phyloP scores from a whole-genome alignment of 306 rosid genomes.

The Cercis canadensis region DNA sequence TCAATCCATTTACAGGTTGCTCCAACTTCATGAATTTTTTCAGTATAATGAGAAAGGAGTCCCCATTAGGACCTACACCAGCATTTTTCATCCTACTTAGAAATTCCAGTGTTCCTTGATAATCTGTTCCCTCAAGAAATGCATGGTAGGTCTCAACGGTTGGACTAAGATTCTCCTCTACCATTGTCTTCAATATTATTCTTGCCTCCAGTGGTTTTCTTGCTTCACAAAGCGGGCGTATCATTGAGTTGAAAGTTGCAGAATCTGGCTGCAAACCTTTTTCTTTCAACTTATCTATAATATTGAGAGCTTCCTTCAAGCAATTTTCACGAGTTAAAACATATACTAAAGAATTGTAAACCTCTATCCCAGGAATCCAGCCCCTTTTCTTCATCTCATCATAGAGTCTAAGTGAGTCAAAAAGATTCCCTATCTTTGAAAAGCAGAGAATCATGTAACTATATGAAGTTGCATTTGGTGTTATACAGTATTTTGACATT shows the following conservation, averaged over 20 bases:
- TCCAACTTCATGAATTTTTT: conserved; percentile 56
- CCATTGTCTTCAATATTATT: conserved; percentile 60
- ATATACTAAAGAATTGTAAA: conserved; percentile 74
- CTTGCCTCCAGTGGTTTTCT: conserved; percentile 71
- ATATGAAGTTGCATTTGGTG: conserved; percentile 80
- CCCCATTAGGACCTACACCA: conserved; percentile 64
- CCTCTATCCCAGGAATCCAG: conserved; percentile 61
- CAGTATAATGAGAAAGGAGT: conserved; percentile 64
- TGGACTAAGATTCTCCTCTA: conserved; percentile 65
- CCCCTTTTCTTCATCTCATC: conserved; percentile 87
- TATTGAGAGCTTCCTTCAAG: conserved; percentile 78
- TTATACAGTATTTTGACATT: conserved; percentile 70
- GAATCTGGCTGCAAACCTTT: conserved; percentile 75
- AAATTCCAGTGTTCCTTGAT: conserved; percentile 66
- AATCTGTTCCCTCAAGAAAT: conserved; percentile 68
- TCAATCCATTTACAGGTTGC: conserved; percentile 75
- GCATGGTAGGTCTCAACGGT: conserved; percentile 81
- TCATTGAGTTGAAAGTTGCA: conserved; percentile 76
- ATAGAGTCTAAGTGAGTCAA: conserved; percentile 85
- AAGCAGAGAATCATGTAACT: conserved; percentile 84
- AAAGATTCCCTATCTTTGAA: conserved; percentile 81
- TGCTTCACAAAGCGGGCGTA: conserved; percentile 71
- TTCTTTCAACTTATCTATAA: conserved; percentile 67
- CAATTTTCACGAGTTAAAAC: conserved; percentile 73
- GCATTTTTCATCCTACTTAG: conserved; percentile 66